Conservation (phyloP, 768 basidiomycete species). For the Sarcodon sp. region DNA sequence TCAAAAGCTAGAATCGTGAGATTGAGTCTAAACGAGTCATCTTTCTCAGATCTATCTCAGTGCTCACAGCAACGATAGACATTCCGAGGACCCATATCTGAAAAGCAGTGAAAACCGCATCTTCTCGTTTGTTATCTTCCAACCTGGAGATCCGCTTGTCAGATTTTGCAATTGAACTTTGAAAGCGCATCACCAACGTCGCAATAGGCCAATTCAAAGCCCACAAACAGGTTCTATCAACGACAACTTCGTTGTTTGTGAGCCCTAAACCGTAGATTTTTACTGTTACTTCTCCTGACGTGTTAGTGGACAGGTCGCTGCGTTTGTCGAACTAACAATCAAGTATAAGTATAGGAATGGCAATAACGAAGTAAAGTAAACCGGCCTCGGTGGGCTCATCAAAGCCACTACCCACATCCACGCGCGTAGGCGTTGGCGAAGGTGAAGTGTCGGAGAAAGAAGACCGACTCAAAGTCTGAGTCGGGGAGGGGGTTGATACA, state of each 20-base stretch:
- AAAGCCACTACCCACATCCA: no score
- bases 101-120: constrained; percentile 65
- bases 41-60: no score
- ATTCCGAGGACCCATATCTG: constrained; percentile 74
- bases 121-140: constrained; percentile 62
- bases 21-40: no score
- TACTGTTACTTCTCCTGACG: constrained; percentile 10
- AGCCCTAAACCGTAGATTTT: constrained; percentile 21
- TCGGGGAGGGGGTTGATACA: not conserved
- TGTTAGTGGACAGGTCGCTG: constrained; percentile 13
- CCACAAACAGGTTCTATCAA: constrained; percentile 38
- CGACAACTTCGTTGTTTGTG: constrained; percentile 19
- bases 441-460: no score
- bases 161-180: not conserved
- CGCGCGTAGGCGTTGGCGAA: no score
- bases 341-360: no score
- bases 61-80: constrained; percentile 47
- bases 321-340: no score
- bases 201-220: constrained; percentile 60
- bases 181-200: constrained; percentile 28
- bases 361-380: no score
- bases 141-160: constrained; percentile 27
- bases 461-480: no score
- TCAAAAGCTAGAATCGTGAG: constrained; percentile 21
- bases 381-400: no score